Base-by-base conservation (phyloP, 257 asterid species). In the Fraxinus excelsior region DNA sequence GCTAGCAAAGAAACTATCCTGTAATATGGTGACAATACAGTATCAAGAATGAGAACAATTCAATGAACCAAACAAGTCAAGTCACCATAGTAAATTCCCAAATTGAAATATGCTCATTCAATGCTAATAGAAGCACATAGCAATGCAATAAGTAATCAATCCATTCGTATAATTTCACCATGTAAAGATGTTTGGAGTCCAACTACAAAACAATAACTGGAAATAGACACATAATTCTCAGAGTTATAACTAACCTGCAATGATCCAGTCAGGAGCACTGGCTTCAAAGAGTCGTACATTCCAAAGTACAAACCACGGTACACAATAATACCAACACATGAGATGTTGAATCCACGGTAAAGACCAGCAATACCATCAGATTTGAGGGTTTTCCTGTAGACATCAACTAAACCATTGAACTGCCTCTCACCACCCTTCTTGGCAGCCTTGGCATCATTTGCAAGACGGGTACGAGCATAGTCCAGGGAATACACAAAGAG, bases 361-460 rank as follows among this genome's bases (percentile, higher is more conserved):
- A 85, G 82, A 5, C 86, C 88, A 34, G 85, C 86, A 78, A 85
- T 23, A 51, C 86, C 86, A 82, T 85, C 88, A 72, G 85, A 80
- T 67, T 78, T 46, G 34, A 85, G 75, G 2, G 86, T 85, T 77
- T 85, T 85, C 35, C 35, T 77, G 78, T 85, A 85, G 74, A 85
- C 86, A 76, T 82, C 88, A 65, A 85, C 18, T 67, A 85, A 79
- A 35, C 88, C 88, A 75, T 85, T 76, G 38, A 85, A 85, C 29
- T 85, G 86, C 76, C 88, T 85, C 11, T 68, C 88, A 69, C 87
- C 89, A 66, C 89, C 89, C 49, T 81, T 83, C 85, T 86, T 86
- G 21, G 87, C 81, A 70, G 84, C 82, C 82, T 85, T 83, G 76
- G 89, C 84, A 80, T 85, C 87, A 83, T 85, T 85, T 3, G 89